Percentiles rank a stretch among this genome's conserved stretches.
These are phyloP conservation scores for Plantago ovata DNA, from an alignment of 257 asterid species.

Conservation along the genomic window DNA sequence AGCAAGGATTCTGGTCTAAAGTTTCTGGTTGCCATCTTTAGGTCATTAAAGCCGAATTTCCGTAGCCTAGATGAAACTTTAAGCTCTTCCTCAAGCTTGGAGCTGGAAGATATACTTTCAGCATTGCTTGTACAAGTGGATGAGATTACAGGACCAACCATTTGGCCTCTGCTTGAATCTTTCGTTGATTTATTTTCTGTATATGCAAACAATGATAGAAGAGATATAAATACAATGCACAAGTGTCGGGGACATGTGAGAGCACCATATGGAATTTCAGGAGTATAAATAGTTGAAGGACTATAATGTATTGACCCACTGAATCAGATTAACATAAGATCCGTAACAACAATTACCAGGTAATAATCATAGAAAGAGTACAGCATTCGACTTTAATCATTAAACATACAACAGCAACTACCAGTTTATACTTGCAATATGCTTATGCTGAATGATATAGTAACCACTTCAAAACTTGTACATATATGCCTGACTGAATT, in stretches of 20 bases:
- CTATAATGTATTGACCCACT: background rate
- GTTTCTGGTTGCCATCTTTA: constrained; percentile 63
- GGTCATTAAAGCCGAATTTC: constrained; percentile 59
- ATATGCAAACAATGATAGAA: constrained; percentile 14
- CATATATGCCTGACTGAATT: background rate
- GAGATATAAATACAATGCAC: background rate
- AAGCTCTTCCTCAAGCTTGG: constrained; percentile 62
- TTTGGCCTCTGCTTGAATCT: constrained; percentile 43
- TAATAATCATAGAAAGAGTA: background rate
- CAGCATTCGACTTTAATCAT: background rate
- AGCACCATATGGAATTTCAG: background rate
- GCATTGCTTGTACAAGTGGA: constrained; percentile 62
- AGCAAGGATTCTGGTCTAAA: constrained; percentile 72
- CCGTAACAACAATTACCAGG: background rate
- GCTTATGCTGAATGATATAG: too few species aligned
- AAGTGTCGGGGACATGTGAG: background rate
- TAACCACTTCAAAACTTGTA: background rate
- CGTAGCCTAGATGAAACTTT: constrained; percentile 61
- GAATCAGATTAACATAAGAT: background rate
- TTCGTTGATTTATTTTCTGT: constrained; percentile 58
- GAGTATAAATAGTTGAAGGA: background rate
- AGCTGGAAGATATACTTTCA: constrained; percentile 54
- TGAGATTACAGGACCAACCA: constrained; percentile 33
- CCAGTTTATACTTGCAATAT: background rate
- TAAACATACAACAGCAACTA: too few species aligned